phyloP scores from a whole-genome alignment of 2,329 filamentous ascomycete genomes.

The Neofusicoccum parvum region DNA sequence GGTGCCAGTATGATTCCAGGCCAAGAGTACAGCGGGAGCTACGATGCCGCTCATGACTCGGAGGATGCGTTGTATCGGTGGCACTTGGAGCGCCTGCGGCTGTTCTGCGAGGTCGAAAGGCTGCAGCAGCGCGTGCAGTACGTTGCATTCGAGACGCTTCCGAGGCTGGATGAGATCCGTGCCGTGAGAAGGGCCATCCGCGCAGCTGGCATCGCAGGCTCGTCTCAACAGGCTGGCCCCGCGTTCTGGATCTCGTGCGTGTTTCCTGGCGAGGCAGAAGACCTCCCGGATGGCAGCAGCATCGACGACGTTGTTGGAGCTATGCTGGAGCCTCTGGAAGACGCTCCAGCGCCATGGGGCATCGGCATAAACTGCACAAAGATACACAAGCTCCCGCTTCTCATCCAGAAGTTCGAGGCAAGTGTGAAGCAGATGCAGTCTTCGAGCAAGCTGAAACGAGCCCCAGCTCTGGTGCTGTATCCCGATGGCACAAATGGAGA shows the following conservation, averaged over 20 bases:
- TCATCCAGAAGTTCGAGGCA: neutral
- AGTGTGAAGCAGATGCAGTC: neutral
- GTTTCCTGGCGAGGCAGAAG: neutral
- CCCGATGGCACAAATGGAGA: slow-evolving; percentile 5
- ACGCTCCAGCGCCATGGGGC: neutral
- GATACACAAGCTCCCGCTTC: neutral
- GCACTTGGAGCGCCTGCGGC: neutral
- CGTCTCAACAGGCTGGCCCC: neutral
- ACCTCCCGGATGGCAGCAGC: neutral
- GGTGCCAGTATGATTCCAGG: neutral
- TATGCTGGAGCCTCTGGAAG: neutral
- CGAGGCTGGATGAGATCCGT: neutral
- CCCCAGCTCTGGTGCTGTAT: neutral
- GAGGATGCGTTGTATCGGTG: neutral
- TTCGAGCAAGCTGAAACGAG: neutral
- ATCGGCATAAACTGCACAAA: slow-evolving; percentile 11
- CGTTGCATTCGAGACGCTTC: neutral
- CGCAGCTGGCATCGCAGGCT: neutral
- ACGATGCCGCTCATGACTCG: neutral
- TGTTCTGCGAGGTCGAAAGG: neutral
- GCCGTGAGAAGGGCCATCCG: neutral
- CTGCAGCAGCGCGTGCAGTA: neutral
- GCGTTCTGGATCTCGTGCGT: slow-evolving; percentile 5
- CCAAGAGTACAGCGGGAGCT: neutral
- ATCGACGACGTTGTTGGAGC: neutral